Base-by-base conservation (phyloP, 202 grass and related monocot genomes). In the Musa balbisiana region DNA sequence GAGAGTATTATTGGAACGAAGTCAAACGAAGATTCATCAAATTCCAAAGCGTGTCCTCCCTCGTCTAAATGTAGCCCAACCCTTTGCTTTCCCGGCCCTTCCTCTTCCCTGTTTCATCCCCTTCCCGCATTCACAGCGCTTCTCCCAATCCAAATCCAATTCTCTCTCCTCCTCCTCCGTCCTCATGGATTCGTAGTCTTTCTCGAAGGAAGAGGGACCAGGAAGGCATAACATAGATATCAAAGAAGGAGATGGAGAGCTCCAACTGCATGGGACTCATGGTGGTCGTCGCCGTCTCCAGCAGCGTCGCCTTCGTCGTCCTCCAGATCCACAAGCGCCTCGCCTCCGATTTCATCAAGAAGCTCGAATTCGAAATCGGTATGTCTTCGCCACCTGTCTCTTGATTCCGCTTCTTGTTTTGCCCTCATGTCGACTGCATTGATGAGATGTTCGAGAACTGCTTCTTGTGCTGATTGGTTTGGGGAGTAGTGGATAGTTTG, bases 271-370 rank as follows among this genome's bases (percentile, higher is more conserved):
- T 64, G 49, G 74, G 74, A 15, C 43, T 76, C 5, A 64, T 76
- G 43, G 74, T 17, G 49, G 58, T 76, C 59, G 29, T 76, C 60
- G 74, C 74, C 3, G 49, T 76, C 49, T 64, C 74, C 5, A 59
- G 59, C 29, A 53, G 59, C 74, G 59, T 65, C 3, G 43, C 60
- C 3, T 49, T 76, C 29, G 3, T 76, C 43, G 29, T 49, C 59
- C 58, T 65, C 59, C 59, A 76, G 21, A n/a, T 76, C 58, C 74
- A 76, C n/a, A 64, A 64, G 59, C 74, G 74, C 10, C 74, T 76
- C n/a, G 11, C 33, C 19, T 76, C 75, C 49, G 59, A 66, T 10
- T 77, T 77, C 75, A 52, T 53, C 49, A 51, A 65, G 49, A 65
- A 77, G 60, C 49, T 77, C 49, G 5, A 66, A 25, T 65, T 22